Percentiles rank a stretch among this genome's conserved stretches.
phyloP scores from a whole-genome alignment of 78 protist species.

The Monocercomonoides exilis region DNA sequence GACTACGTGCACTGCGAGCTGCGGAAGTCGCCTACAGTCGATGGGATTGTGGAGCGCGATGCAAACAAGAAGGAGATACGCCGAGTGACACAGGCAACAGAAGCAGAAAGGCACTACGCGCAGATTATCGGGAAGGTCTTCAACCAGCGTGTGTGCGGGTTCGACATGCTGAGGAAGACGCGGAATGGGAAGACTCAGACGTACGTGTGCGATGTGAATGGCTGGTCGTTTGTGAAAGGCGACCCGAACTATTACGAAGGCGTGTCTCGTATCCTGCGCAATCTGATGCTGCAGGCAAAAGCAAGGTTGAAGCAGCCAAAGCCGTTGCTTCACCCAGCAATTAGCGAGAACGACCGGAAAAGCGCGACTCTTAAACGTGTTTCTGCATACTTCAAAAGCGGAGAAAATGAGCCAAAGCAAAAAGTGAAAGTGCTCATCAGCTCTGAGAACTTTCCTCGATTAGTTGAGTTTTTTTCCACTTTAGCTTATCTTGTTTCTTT shows the following conservation, averaged over 20 bases:
- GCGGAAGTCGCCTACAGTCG: conserved; percentile 85
- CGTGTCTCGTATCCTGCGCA: not conserved
- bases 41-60: conserved; percentile 79
- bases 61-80: conserved; percentile 63
- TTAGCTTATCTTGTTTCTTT: too few relatives aligned
- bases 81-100: not conserved
- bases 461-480: not conserved
- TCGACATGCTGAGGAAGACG: not conserved
- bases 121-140: not conserved
- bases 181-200: not conserved
- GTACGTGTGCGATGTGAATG: conserved; percentile 18
- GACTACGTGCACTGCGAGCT: conserved; percentile 80
- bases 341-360: not conserved
- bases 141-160: conserved; percentile 19
- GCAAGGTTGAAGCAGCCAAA: not conserved
- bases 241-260: not conserved
- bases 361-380: not conserved
- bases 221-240: conserved; percentile 28
- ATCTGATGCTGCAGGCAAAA: conserved; percentile 4
- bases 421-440: not conserved
- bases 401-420: conserved; percentile 7
- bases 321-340: too few relatives aligned
- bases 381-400: not conserved
- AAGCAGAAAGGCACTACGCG: not conserved
- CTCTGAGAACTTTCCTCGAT: not conserved